Percentiles rank a stretch among this genome's conserved stretches.
These are phyloP conservation scores for Parietaria judaica DNA, from an alignment of 306 rosid species.

Conservation along the genomic window DNA sequence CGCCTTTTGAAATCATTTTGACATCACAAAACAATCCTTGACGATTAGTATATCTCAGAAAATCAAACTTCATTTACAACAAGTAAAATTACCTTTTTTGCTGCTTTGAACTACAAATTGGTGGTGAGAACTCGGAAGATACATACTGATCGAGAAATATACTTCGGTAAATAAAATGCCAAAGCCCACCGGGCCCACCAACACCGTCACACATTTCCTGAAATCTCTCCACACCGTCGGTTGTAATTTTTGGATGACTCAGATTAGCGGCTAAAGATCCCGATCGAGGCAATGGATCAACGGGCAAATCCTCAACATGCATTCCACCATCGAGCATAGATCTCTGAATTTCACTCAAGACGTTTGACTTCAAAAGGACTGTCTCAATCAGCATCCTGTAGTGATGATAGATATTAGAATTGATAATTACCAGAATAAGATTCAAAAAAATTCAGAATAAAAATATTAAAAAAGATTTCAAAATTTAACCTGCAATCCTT, in stretches of 20 bases:
- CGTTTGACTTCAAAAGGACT: constrained; percentile 83
- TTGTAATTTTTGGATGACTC: constrained; percentile 45
- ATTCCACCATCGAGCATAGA: constrained; percentile 86
- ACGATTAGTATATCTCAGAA: neutral
- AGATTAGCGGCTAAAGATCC: constrained; percentile 44
- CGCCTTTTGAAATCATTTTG: too few relatives aligned
- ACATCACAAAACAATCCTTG: too few relatives aligned
- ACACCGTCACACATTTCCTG: constrained; percentile 41
- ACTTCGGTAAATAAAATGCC: constrained; percentile 97
- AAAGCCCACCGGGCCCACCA: constrained; percentile 81
- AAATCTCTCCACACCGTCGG: constrained; percentile 61
- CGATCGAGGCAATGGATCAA: constrained; percentile 45
- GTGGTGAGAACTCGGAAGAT: constrained; percentile 78
- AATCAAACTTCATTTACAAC: constrained; percentile 13
- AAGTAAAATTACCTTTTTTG: constrained; percentile 59
- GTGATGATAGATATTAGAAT: too few relatives aligned
- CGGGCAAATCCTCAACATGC: constrained; percentile 79
- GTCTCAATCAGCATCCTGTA: constrained; percentile 69
- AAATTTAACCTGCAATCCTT: constrained; percentile 78
- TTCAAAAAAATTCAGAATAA: too few relatives aligned
- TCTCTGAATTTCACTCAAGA: constrained; percentile 79
- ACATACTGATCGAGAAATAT: constrained; percentile 86
- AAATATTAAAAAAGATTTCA: too few relatives aligned
- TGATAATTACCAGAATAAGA: neutral
- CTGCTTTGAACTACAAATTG: constrained; percentile 55